Evolutionary conservation across 164 flowering plant species (phyloP).

Genomic region (Annona squamosa): DNA sequence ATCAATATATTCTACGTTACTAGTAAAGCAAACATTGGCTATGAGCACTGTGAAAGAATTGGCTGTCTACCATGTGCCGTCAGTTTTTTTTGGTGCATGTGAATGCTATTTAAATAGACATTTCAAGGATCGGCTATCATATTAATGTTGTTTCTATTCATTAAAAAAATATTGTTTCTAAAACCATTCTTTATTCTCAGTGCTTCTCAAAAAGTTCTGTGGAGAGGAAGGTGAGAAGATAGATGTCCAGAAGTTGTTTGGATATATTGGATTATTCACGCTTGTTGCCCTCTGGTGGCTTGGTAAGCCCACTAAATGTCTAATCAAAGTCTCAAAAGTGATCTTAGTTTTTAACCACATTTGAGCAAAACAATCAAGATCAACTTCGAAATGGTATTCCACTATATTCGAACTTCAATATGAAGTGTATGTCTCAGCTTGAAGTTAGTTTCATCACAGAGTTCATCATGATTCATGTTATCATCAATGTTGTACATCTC

Average conservation of each 20-base stretch:
- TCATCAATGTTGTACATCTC: background rate
- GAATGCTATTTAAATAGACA: background rate
- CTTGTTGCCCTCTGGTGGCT: slow-evolving; percentile 98
- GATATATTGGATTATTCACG: slow-evolving; percentile 91
- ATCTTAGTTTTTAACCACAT: too few species aligned
- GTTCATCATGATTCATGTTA: background rate
- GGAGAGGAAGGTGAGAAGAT: slow-evolving; percentile 92
- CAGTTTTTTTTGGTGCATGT: background rate
- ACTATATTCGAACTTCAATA: too few species aligned
- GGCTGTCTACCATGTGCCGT: background rate
- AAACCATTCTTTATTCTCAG: slow-evolving; percentile 30
- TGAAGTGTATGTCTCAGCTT: too few species aligned
- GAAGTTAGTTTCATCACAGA: too few species aligned
- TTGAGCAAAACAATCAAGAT: too few species aligned
- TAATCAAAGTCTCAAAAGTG: too few species aligned
- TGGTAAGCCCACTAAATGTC: slow-evolving; percentile 41
- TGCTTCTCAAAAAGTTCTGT: slow-evolving; percentile 82
- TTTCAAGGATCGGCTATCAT: background rate
- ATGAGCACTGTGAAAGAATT: too few species aligned
- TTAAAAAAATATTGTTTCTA: background rate
- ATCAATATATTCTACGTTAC: too few species aligned
- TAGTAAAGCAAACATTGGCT: too few species aligned
- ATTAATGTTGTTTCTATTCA: background rate
- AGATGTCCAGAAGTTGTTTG: slow-evolving; percentile 93
- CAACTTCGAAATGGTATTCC: too few species aligned